phyloP scores from a whole-genome alignment of 1,284 basidiomycete genomes.

The Anthracocystis setariae region DNA sequence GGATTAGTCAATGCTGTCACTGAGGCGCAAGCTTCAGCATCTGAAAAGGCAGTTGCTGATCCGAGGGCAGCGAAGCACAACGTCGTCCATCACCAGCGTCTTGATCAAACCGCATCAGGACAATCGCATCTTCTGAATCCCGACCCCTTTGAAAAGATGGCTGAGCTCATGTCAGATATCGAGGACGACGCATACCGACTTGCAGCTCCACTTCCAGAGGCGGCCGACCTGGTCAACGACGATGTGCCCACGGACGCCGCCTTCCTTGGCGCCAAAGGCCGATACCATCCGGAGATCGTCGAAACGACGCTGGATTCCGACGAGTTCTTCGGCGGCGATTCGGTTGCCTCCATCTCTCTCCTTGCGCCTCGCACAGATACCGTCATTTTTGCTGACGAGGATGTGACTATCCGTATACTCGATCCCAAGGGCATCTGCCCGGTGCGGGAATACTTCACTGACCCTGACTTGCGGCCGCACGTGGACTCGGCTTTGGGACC shows the following conservation, averaged over 20 bases:
- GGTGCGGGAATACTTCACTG: slow-evolving; percentile 47
- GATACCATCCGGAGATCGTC: slow-evolving; percentile 73
- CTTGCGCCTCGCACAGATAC: slow-evolving; percentile 66
- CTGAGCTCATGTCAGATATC: slow-evolving; percentile 73
- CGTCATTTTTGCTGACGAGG: slow-evolving; percentile 76
- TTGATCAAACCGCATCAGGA: not conserved
- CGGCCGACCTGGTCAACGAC: slow-evolving; percentile 88
- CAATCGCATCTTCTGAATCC: not conserved
- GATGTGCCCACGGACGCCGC: slow-evolving; percentile 88
- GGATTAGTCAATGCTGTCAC: slow-evolving; percentile 13
- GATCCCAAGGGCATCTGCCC: slow-evolving; percentile 72
- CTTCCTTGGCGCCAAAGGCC: slow-evolving; percentile 77
- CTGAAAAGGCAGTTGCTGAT: not conserved
- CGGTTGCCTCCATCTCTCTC: slow-evolving; percentile 52
- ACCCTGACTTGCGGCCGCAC: slow-evolving; percentile 37
- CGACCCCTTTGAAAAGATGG: slow-evolving; percentile 17
- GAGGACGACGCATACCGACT: slow-evolving; percentile 84
- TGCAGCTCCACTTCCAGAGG: slow-evolving; percentile 74
- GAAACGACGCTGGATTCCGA: slow-evolving; percentile 72
- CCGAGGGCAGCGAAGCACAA: not conserved
- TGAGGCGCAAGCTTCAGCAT: not conserved
- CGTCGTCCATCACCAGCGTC: no score
- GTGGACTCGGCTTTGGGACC: slow-evolving; percentile 26
- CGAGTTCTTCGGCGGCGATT: slow-evolving; percentile 68
- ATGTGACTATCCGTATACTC: slow-evolving; percentile 85